Percentiles rank a stretch among this genome's conserved stretches.
phyloP scores from a whole-genome alignment of 176 grass and related monocot species.

The Avena eriantha region DNA sequence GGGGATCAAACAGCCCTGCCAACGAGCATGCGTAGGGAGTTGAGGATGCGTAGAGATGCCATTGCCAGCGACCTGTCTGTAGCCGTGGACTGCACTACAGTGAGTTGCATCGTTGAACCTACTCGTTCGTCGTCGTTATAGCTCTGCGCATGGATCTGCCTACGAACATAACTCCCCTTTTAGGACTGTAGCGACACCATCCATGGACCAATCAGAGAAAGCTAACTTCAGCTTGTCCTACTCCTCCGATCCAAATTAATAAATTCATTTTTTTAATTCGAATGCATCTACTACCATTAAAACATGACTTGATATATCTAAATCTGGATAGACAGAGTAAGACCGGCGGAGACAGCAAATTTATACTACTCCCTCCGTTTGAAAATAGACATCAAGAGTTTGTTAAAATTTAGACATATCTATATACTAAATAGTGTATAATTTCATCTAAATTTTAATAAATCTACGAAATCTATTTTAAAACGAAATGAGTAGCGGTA shows the following conservation, averaged over 20 bases:
- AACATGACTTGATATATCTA: too few species aligned
- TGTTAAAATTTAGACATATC: too few species aligned
- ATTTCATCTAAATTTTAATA: too few species aligned
- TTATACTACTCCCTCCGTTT: background rate
- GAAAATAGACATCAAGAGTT: too few species aligned
- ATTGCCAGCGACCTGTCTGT: background rate
- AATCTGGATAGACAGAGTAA: background rate
- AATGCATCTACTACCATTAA: too few species aligned
- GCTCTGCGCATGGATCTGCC: constrained; percentile 29
- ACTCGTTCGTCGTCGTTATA: constrained; percentile 4
- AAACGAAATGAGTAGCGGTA: too few species aligned
- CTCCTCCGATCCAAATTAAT: too few species aligned
- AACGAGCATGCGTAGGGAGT: too few species aligned
- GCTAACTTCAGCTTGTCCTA: background rate
- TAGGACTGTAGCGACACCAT: background rate
- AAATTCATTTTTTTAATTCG: too few species aligned
- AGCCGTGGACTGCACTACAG: background rate
- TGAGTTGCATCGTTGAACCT: background rate
- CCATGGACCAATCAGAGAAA: background rate
- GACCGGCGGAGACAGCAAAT: background rate
- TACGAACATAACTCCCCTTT: background rate
- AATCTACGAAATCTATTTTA: too few species aligned
- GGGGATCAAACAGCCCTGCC: background rate
- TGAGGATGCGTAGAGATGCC: background rate
- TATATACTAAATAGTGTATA: too few species aligned